Evolutionary conservation across 163 green algal species (phyloP), one percentile per base, ranked within the genome.

Genomic region (Prototheca wickerhamii): DNA sequence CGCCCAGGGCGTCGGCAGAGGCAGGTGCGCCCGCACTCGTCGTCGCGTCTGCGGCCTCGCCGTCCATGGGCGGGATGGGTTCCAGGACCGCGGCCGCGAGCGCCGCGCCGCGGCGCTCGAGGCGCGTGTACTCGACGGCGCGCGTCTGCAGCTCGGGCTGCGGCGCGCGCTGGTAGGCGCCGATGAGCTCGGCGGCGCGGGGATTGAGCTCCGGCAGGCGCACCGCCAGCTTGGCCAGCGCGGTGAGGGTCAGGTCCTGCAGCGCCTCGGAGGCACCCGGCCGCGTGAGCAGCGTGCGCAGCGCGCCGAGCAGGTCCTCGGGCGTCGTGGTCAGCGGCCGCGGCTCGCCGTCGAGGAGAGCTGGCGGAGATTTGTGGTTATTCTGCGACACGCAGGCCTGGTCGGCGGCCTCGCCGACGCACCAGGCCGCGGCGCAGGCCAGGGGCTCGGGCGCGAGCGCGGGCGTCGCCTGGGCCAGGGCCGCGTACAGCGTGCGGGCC

Each of bases 101-200:
- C 5, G 7, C 7, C 34, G 10, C 52, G 23, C 37, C 1, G 40
- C 64, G 74, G 76, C 55, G 34, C 67, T 96, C 86, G 28, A 97
- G 71, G 31, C 78, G 70, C 23, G 31, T 67, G 70, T 91, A 98
- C 84, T 99, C 93, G 28, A 85, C 86, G 8, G 77, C 64, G 21
- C 93, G 81, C n/a, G 83, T 74, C 76, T 99, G 93, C 67, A 91
- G 69, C 82, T 99, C 93, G 55, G 98, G 69, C 44, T 80, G 60
- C 0, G 68, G 4, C 64, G 67, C 35, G n/a, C 87, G 57, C 49
- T 58, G 30, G 31, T 72, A 67, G 84, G 79, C 58, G 72, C 58
- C n/a, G 60, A 76, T 10, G 95, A 49, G 49, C 92, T 34, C 1
- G 50, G 69, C 74, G 78, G 56, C 54, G 77, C 58, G 29, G 33